Conservation (phyloP, 2,329 filamentous ascomycete species). For the Pyricularia sp. region DNA sequence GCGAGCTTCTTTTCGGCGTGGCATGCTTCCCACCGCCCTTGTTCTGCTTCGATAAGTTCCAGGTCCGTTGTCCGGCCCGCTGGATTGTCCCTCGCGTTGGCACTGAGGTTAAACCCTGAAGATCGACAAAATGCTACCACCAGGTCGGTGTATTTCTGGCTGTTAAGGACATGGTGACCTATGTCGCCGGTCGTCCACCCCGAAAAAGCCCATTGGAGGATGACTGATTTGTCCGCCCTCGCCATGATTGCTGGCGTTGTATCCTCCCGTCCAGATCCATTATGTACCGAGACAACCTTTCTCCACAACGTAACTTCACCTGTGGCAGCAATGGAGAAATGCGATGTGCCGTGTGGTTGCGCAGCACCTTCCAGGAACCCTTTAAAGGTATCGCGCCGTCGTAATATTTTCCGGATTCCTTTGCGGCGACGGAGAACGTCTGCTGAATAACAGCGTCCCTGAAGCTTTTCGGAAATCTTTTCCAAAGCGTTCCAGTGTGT, state of each 20-base stretch:
- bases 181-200: neutral
- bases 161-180: neutral
- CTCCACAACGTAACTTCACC: neutral
- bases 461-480: neutral
- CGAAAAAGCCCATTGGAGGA: neutral
- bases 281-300: neutral
- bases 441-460: neutral
- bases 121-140: neutral
- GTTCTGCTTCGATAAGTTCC: neutral
- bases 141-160: neutral
- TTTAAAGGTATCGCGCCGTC: neutral
- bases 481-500: neutral
- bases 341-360: neutral
- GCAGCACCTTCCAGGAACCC: neutral
- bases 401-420: neutral
- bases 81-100: neutral
- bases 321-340: neutral
- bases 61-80: neutral
- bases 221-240: neutral
- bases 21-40: neutral
- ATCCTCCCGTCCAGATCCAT: neutral
- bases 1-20: slow-evolving; percentile 1
- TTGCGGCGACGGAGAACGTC: neutral
- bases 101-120: neutral
- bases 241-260: neutral